These are phyloP conservation scores for Kodamaea arcana DNA, from an alignment of 1,139 yeast species.

Conservation along the genomic window DNA sequence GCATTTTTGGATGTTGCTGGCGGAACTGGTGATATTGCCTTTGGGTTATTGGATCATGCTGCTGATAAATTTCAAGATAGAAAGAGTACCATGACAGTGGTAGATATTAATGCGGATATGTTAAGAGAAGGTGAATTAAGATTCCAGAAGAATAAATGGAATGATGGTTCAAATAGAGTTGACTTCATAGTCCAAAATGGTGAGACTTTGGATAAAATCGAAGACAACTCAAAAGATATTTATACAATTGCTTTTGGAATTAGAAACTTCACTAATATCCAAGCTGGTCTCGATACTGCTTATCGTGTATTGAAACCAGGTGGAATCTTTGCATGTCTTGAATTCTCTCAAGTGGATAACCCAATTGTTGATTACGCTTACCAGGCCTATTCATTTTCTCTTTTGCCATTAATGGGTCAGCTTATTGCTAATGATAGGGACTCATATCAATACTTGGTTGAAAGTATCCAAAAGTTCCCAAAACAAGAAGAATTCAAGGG, in stretches of 20 bases:
- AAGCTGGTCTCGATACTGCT: constrained; percentile 89
- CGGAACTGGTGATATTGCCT: constrained; percentile 98
- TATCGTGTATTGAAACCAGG: constrained; percentile 97
- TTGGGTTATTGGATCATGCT: constrained; percentile 90
- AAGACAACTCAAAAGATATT: constrained; percentile 85
- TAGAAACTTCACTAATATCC: constrained; percentile 91
- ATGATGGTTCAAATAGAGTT: constrained; percentile 59
- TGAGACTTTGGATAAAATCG: constrained; percentile 78
- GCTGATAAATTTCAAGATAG: constrained; percentile 72
- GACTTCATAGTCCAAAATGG: constrained; percentile 88
- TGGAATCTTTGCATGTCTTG: constrained; percentile 95
- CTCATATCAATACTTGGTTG: constrained; percentile 92
- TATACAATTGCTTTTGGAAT: constrained; percentile 97
- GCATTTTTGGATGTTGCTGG: constrained; percentile 96
- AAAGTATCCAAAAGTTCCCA: constrained; percentile 88
- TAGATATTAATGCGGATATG: constrained; percentile 96
- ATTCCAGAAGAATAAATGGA: constrained; percentile 49
- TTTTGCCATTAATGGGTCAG: constrained; percentile 93
- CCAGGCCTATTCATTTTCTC: constrained; percentile 83
- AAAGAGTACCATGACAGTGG: constrained; percentile 78
- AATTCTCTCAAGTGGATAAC: constrained; percentile 88
- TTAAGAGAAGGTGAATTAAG: constrained; percentile 85
- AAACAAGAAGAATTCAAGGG: constrained; percentile 83
- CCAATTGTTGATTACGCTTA: constrained; percentile 70
- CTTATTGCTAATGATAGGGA: constrained; percentile 92